Base-by-base conservation (phyloP, 2,329 filamentous ascomycete species). In the Tolypocladium endophyticum region DNA sequence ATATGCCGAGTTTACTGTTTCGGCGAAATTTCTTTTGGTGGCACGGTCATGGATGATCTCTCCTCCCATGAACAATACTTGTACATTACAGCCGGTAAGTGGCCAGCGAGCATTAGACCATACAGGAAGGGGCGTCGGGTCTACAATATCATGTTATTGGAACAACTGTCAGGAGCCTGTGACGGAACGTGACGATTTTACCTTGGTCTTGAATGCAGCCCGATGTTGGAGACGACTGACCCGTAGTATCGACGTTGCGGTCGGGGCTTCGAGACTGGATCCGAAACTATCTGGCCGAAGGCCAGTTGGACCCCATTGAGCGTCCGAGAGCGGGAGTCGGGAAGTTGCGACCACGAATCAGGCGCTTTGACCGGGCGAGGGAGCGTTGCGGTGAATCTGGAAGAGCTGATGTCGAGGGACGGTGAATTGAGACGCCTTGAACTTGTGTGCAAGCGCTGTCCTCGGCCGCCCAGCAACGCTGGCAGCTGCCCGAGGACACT, bases 41-140 rank as follows among this genome's bases (percentile, higher is more conserved):
- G 55, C 43, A 55, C 58, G 59, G 43, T 61, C 60, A 64, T 63
- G 62, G 61, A 78, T 73, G 73, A 79, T 81, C 77, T 79, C 79
- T 80, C 76, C 78, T 79, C 79, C 73, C 71, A 74, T 76, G 72
- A 74, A 71, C 70, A 66, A 39, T 52, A 59, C 74, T 68, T 81
- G 77, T 81, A 81, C 74, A 79, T 73, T 80, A 80, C 71, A 73
- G 70, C 68, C 67, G 72, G 72, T 67, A 72, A 57, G 67, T 62
- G 71, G 70, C 69, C 70, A 72, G 72, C 73, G 73, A 75, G 73
- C 74, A 77, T 76, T 78, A 78, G 76, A 78, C 74, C 71, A 72
- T 66, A 68, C 64, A 68, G 67, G 71, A 61, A 65, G 65, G 63
- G 72, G 72, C 70, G 70, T 71, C 68, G 67, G 71, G 68, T 70